These are phyloP conservation scores for Verticillium longisporum DNA, from an alignment of 2,329 filamentous ascomycete species.

Conservation along the genomic window DNA sequence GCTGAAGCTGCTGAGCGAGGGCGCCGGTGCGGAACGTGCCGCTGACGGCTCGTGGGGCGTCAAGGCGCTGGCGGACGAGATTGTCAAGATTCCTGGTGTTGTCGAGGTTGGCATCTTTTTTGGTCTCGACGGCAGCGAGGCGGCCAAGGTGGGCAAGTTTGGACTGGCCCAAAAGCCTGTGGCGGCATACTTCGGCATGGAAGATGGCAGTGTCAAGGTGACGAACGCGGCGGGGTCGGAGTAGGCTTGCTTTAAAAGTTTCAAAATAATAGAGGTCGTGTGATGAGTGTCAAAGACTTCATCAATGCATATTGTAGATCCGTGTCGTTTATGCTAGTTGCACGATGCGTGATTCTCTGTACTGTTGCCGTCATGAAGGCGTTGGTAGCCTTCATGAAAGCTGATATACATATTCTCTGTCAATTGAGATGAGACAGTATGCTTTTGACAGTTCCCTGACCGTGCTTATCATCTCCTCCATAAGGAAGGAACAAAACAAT, in stretches of 20 bases:
- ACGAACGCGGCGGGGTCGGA: neutral
- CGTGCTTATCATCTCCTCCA: too few species aligned
- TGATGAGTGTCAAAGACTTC: neutral
- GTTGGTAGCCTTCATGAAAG: too few species aligned
- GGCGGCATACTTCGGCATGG: slow-evolving; percentile 91
- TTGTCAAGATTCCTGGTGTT: slow-evolving; percentile 80
- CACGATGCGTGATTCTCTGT: too few species aligned
- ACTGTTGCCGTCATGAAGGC: too few species aligned
- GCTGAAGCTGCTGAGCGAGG: slow-evolving; percentile 56
- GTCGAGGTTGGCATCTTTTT: slow-evolving; percentile 89
- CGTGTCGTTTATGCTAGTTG: neutral
- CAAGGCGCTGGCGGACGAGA: slow-evolving; percentile 60
- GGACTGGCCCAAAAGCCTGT: slow-evolving; percentile 82
- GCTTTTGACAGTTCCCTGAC: too few species aligned
- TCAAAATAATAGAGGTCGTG: neutral
- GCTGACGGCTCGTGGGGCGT: slow-evolving; percentile 73
- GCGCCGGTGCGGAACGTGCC: slow-evolving; percentile 27
- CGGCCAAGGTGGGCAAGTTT: slow-evolving; percentile 41
- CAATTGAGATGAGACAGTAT: too few species aligned
- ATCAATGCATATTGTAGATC: neutral
- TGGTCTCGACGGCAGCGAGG: slow-evolving; percentile 69
- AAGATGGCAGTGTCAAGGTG: slow-evolving; percentile 62
- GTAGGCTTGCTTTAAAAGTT: neutral
- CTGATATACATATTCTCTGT: too few species aligned
- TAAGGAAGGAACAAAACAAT: too few species aligned